These are phyloP conservation scores for Coniferiporia weirii DNA, from an alignment of 1,284 basidiomycete species.

Conservation along the genomic window DNA sequence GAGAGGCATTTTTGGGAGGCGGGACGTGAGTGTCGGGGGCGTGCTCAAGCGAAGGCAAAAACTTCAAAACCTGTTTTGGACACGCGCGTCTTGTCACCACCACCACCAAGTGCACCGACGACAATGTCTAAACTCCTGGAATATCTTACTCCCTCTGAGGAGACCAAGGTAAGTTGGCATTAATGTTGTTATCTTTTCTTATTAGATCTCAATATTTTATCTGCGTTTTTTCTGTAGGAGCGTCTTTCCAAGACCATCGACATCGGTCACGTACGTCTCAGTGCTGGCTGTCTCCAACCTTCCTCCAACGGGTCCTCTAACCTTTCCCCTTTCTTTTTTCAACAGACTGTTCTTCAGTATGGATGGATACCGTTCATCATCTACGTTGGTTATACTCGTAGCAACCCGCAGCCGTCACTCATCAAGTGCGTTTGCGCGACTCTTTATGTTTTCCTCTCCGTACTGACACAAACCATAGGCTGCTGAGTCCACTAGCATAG, in stretches of 20 bases:
- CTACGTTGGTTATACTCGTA: conserved; percentile 85
- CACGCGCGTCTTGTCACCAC: conserved; percentile 20
- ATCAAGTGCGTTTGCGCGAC: conserved; percentile 69
- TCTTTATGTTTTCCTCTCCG: conserved; percentile 6
- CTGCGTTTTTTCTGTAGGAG: conserved; percentile 46
- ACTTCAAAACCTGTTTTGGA: conserved; percentile 30
- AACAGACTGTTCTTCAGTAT: conserved; percentile 82
- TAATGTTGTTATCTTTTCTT: not conserved
- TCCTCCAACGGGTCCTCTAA: conserved; percentile 11
- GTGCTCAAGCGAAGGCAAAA: conserved; percentile 25
- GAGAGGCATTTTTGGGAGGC: conserved; percentile 53
- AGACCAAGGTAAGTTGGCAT: conserved; percentile 61
- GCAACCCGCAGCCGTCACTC: conserved; percentile 86
- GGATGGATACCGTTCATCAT: conserved; percentile 94
- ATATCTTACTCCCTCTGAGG: conserved; percentile 49
- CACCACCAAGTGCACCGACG: conserved; percentile 24
- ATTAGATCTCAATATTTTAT: conserved; percentile 2
- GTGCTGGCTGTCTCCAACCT: conserved; percentile 6
- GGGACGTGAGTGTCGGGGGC: not conserved
- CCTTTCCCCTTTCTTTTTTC: not conserved
- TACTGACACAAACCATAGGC: conserved; percentile 39
- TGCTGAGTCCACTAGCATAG: conserved; percentile 87
- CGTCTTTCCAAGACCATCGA: conserved; percentile 75
- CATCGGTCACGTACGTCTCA: conserved; percentile 62
- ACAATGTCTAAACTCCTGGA: conserved; percentile 46